A percentile compares a stretch with the other conserved stretches of the same genome.
Evolutionary conservation across 2,329 filamentous ascomycete genomes (phyloP).

Genomic region (Aspergillus aculeatinus): DNA sequence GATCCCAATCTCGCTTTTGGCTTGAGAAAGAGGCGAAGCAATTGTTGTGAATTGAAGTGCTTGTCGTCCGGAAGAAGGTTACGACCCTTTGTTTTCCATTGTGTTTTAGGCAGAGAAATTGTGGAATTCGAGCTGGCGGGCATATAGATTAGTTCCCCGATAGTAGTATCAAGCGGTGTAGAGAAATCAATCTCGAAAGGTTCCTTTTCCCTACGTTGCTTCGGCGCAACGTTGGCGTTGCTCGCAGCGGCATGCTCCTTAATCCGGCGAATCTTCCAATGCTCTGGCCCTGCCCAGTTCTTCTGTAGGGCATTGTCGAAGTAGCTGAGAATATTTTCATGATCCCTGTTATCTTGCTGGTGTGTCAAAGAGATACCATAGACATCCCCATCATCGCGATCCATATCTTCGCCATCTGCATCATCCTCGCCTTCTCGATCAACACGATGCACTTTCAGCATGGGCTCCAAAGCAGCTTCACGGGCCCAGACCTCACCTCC

Average conservation of each 20-base stretch:
- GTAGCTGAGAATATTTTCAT: constrained; percentile 95
- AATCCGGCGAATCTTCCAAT: constrained; percentile 95
- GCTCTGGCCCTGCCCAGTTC: constrained; percentile 97
- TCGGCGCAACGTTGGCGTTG: constrained; percentile 41
- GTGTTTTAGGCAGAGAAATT: constrained; percentile 85
- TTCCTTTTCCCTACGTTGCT: constrained; percentile 89
- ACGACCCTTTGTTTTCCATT: constrained; percentile 90
- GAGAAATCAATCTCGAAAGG: constrained; percentile 92
- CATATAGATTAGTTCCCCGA: constrained; percentile 77
- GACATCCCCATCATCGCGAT: constrained; percentile 66
- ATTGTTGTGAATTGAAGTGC: constrained; percentile 91
- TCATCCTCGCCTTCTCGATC: constrained; percentile 53
- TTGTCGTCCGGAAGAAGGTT: constrained; percentile 97
- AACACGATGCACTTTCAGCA: constrained; percentile 71
- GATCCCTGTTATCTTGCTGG: constrained; percentile 64
- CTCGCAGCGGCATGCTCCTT: constrained; percentile 67
- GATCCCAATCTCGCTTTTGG: constrained; percentile 81
- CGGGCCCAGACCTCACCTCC: constrained; percentile 94
- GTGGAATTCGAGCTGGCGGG: constrained; percentile 75
- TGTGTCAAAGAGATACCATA: constrained; percentile 80
- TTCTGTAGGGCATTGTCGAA: constrained; percentile 96
- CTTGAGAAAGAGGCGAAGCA: constrained; percentile 89
- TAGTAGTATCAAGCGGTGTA: constrained; percentile 66
- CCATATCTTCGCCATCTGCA: constrained; percentile 47
- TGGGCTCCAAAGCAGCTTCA: constrained; percentile 81